A percentile compares a stretch with the other conserved stretches of the same genome.
Conservation (phyloP, 179 eudicot genomes). For the Spinacia oleracea region DNA sequence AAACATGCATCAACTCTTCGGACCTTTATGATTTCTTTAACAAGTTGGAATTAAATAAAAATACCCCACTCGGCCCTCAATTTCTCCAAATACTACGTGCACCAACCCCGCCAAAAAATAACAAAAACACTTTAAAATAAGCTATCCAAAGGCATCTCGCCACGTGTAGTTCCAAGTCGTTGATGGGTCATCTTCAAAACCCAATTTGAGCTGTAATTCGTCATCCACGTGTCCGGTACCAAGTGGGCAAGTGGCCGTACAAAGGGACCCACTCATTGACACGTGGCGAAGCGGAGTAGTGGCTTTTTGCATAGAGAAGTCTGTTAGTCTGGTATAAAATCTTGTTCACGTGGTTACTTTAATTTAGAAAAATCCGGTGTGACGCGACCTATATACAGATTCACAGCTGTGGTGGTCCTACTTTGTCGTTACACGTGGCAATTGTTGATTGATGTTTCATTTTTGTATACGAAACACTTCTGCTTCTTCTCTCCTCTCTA, state of each 20-base stretch:
- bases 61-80: background rate
- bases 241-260: background rate
- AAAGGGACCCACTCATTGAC: background rate
- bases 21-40: no score
- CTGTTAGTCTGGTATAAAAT: no score
- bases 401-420: background rate
- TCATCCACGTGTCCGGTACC: slow-evolving; percentile 9
- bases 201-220: slow-evolving; percentile 17
- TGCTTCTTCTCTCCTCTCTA: no score
- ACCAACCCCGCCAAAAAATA: background rate
- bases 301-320: no score
- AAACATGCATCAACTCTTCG: slow-evolving; percentile 16
- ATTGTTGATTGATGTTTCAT: background rate
- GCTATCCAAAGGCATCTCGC: slow-evolving; percentile 13
- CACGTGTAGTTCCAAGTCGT: slow-evolving; percentile 13
- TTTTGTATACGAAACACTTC: no score
- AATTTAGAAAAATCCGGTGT: background rate
- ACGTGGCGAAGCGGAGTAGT: background rate
- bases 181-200: slow-evolving; percentile 27
- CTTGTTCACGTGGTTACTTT: slow-evolving; percentile 1
- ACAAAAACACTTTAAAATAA: background rate
- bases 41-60: no score
- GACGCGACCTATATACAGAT: no score
- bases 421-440: background rate
- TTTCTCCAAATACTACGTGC: slow-evolving; percentile 1